Conservation (phyloP, 2,329 filamentous ascomycete species). For the Talaromyces sp. region DNA sequence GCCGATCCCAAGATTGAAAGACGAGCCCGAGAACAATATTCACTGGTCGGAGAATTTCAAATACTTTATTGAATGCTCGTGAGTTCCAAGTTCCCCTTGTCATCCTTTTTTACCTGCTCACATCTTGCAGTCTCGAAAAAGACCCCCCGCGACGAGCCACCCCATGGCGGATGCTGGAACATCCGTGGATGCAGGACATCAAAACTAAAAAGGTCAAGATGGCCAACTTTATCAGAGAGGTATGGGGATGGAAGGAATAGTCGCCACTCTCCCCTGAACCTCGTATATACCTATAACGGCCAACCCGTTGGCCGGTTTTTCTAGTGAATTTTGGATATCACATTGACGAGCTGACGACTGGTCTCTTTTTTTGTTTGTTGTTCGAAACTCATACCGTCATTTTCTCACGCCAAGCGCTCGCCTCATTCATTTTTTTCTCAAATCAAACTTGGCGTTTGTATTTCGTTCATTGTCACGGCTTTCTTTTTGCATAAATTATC, state of each 20-base stretch:
- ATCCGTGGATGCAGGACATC: conserved; percentile 99
- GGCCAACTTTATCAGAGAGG: conserved; percentile 84
- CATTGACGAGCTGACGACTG: background rate
- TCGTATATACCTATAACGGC: background rate
- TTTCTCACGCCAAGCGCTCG: background rate
- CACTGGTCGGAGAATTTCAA: conserved; percentile 98
- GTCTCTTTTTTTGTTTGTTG: background rate
- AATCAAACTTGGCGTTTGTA: background rate
- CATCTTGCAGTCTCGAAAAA: conserved; percentile 72
- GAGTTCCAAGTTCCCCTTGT: conserved; percentile 38
- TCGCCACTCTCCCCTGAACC: conserved; percentile 6
- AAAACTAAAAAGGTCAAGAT: conserved; percentile 94
- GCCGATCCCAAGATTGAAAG: conserved; percentile 89
- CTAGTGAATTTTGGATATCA: background rate
- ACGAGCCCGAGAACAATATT: conserved; percentile 83
- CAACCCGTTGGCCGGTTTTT: background rate
- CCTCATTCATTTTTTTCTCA: background rate
- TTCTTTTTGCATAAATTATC: too few relatives aligned
- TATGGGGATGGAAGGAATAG: conserved; percentile 91
- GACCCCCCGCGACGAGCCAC: conserved; percentile 80
- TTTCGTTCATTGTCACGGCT: background rate
- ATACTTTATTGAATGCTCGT: conserved; percentile 99
- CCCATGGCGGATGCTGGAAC: conserved; percentile 97
- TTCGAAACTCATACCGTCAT: background rate
- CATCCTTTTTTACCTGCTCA: background rate